These are phyloP conservation scores for Trebouxia gelatinosa DNA, from an alignment of 163 green algal genomes.

Conservation along the genomic window DNA sequence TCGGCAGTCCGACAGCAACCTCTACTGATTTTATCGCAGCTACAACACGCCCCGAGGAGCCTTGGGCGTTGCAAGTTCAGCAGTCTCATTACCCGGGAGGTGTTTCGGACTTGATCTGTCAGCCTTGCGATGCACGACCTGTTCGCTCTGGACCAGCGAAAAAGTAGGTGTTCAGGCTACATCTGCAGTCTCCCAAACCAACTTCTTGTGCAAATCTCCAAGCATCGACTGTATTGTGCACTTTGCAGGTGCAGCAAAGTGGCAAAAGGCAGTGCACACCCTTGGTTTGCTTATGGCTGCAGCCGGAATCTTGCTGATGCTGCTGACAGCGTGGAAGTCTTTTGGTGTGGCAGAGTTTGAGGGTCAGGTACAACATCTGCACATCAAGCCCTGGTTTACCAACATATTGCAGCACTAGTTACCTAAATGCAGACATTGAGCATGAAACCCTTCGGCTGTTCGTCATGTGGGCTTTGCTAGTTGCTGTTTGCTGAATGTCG, in stretches of 20 bases:
- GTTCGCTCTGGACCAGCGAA: background rate
- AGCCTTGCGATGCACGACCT: constrained; percentile 3
- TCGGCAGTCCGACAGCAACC: background rate
- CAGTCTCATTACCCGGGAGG: no score
- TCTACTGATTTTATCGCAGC: background rate
- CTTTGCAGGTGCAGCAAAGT: constrained; percentile 1
- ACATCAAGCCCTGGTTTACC: background rate
- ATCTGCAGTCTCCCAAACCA: background rate
- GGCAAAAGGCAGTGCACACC: background rate
- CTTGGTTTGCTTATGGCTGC: background rate
- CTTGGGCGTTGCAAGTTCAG: no score
- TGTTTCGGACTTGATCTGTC: no score
- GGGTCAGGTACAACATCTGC: background rate
- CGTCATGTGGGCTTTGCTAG: background rate
- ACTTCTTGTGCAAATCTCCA: background rate
- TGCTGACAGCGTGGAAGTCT: background rate
- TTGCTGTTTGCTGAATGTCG: background rate
- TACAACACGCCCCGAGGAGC: background rate
- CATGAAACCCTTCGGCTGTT: no score
- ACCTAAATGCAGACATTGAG: no score
- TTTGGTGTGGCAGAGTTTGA: constrained; percentile 13
- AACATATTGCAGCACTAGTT: background rate
- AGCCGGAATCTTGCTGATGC: background rate
- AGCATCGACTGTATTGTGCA: background rate
- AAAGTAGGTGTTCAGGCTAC: no score